Percentiles rank a stretch among this genome's conserved stretches.
Conservation (phyloP, 352 stramenopile genomes). For the Phytopythium sindhum region DNA sequence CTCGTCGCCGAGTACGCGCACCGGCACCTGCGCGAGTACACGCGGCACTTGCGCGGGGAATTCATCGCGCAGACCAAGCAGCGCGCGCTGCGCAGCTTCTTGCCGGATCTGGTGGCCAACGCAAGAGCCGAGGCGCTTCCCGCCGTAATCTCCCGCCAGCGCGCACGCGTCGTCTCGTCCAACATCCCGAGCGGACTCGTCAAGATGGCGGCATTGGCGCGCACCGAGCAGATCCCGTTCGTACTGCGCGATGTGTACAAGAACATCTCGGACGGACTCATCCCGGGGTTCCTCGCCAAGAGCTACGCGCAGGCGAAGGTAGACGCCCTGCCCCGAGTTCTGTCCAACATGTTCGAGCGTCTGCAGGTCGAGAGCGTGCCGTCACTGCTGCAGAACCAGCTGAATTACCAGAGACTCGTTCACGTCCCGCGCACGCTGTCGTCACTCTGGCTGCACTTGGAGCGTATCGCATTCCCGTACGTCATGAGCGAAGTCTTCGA, state of each 20-base stretch:
- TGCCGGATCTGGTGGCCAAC: conserved; percentile 29
- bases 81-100: conserved; percentile 39
- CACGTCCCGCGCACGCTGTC: conserved; percentile 50
- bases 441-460: conserved; percentile 39
- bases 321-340: conserved; percentile 52
- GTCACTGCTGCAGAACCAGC: conserved; percentile 37
- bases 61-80: conserved; percentile 66
- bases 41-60: conserved; percentile 30
- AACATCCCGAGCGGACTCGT: conserved; percentile 44
- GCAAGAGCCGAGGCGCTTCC: conserved; percentile 35
- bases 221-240: conserved; percentile 52
- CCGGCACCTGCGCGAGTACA: conserved; percentile 38
- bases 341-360: conserved; percentile 43
- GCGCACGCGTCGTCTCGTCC: conserved; percentile 36
- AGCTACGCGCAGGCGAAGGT: conserved; percentile 22
- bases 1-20: conserved; percentile 62
- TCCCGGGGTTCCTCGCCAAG: conserved; percentile 21
- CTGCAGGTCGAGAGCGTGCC: conserved; percentile 53
- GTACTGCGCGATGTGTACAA: conserved; percentile 61
- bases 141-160: conserved; percentile 38
- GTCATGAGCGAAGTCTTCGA: conserved; percentile 56
- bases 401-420: conserved; percentile 30
- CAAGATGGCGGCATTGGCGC: conserved; percentile 40
- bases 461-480: conserved; percentile 57
- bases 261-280: conserved; percentile 51